Conservation (phyloP, 2,329 filamentous ascomycete species). For the Colletotrichum sp. region DNA sequence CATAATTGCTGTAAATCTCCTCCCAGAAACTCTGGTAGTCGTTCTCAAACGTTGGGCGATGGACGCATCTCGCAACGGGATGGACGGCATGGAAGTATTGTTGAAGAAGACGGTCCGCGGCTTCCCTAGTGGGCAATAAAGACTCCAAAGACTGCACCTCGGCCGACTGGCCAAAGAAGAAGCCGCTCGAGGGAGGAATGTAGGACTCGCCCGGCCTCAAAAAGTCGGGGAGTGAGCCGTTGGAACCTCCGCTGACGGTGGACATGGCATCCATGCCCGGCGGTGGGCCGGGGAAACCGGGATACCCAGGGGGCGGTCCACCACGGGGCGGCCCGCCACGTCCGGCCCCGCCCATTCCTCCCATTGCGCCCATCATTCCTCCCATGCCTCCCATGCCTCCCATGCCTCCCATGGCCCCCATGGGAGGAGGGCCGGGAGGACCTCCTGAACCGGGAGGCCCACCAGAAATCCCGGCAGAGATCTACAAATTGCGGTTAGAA, state of each 20-base stretch:
- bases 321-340: conserved; percentile 20
- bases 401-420: conserved; percentile 10
- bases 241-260: conserved; percentile 29
- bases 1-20: conserved; percentile 60
- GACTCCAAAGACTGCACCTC: conserved; percentile 58
- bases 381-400: conserved; percentile 4
- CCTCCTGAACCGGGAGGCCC: conserved; percentile 22
- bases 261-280: conserved; percentile 24
- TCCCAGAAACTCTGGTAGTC: conserved; percentile 72
- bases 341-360: conserved; percentile 12
- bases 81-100: conserved; percentile 75
- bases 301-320: conserved; percentile 23
- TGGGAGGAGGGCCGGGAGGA: conserved; percentile 3
- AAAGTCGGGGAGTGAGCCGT: conserved; percentile 51
- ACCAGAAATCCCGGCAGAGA: conserved; percentile 37
- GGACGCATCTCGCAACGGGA: conserved; percentile 70
- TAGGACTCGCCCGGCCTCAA: conserved; percentile 70
- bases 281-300: conserved; percentile 17
- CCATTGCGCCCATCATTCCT: conserved; percentile 1
- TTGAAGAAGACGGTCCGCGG: conserved; percentile 66
- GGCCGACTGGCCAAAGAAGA: conserved; percentile 65
- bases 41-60: conserved; percentile 69
- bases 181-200: conserved; percentile 70
- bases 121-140: conserved; percentile 62
- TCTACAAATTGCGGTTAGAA: conserved; percentile 26